Evolutionary conservation across 257 asterid genomes (phyloP), one percentile per base, ranked within the genome.

Genomic region (Solanum medicagineum): DNA sequence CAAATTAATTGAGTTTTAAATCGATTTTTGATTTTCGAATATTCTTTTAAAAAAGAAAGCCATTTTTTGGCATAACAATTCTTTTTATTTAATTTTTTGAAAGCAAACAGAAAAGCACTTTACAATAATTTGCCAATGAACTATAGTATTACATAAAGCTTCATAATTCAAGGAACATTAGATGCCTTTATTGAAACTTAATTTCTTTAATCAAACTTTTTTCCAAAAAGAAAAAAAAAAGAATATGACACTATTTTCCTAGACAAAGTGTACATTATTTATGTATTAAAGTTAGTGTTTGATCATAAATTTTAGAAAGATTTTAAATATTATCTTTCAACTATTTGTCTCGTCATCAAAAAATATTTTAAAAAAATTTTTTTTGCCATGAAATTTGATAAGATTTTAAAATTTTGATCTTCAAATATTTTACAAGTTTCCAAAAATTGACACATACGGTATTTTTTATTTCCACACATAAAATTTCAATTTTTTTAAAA

Each of bases 81-180:
- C 5, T 36, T 36, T 36, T 36, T 32, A 4, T 32, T 32, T 32
- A 66, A 32, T 7, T 15, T 57, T 57, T 57, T 85, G 91, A 90
- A 93, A 91, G 97, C 92, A 90, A 90, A 87, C 92, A 79, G 75
- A 87, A 85, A 93, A 87, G 90, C 88, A 89, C 94, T 91, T 94
- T 85, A 80, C 87, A 86, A 80, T 88, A 88, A 69, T 88, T 88
- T 90, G n/a, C 80, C 62, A 77, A 88, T 85, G 80, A 87, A 53
- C 86, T 89, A 83, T 15, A 5, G 22, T 73, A 85, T 77, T 45
- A 51, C 88, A 88, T 80, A 91, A 91, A 32, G 92, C 86, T 29
- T 77, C 94, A 90, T 91, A 87, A 89, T 92, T 89, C 89, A 87
- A 63, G 70, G 93, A 16, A 11, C 9, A 73, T 2, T 22, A 7